Evolutionary conservation across 768 basidiomycete genomes (phyloP), one percentile per base, ranked within the genome.

Genomic region (Tulasnella sp.): DNA sequence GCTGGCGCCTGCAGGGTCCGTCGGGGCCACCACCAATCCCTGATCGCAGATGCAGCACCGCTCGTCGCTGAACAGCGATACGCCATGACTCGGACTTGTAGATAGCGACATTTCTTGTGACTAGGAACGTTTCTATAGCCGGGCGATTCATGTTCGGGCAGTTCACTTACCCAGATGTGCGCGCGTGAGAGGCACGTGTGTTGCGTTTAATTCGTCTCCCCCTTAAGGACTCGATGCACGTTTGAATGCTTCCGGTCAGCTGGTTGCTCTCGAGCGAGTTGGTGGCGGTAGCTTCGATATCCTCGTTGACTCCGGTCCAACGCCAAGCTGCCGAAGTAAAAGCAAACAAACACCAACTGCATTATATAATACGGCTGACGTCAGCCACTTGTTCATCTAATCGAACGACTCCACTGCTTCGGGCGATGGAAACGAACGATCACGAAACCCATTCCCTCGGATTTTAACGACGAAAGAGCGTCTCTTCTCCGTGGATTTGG

Each of bases 401-500:
- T 1, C 29, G 61, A n/a, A 51, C 51, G 61, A 35, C 61, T 67
- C 61, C 61, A 35, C 61, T 67, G 61, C 11, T 35, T 67, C 32
- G 61, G 61, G 51, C 51, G 51, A 11, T 15, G 61, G 29, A 44
- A 44, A 44, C 11, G 15, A 44, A 44, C 44, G 44, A 44, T 44
- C 44, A 44, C 6, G 15, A 44, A 44, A 44, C 44, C 26, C 61
- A 18, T 2, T 67, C 61, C 61, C 61, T 67, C 32, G 61, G 61
- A 67, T 67, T 57, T 57, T 57, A 57, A 57, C 55, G 55, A n/a
- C 55, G 29, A 57, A 57, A 57, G 7, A 7, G 55, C 23, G 55
- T 29, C 55, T 57, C 29, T 57, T 67, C 29, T 67, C 61, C 61
- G 61, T 67, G 61, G 61, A 67, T 29, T 67, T 67, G 61, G 61